Evolutionary conservation across 129 eudicot genomes (phyloP).

Genomic region (Arctium lappa): DNA sequence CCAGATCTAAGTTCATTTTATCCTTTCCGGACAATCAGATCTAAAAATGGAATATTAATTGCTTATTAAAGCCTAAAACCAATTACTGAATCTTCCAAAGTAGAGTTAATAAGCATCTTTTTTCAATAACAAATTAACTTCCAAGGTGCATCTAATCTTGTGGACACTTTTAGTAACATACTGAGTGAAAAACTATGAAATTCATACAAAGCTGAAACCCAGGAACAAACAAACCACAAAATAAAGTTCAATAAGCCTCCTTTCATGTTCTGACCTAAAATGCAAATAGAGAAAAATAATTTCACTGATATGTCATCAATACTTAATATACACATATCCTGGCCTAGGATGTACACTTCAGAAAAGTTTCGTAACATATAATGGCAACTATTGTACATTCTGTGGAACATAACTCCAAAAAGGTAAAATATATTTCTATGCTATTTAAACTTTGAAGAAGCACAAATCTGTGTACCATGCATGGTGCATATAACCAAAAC

Average conservation of each 20-base stretch:
- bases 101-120: neutral
- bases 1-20: neutral
- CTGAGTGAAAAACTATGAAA: neutral
- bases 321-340: neutral
- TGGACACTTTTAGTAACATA: neutral
- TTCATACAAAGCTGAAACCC: neutral
- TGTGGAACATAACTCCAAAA: slow-evolving; percentile 2
- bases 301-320: neutral
- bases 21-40: neutral
- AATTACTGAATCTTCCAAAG: neutral
- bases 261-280: slow-evolving; percentile 1
- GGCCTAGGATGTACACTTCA: neutral
- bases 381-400: neutral
- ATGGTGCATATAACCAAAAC: neutral
- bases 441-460: neutral
- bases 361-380: neutral
- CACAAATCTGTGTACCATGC: neutral
- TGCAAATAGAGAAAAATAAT: neutral
- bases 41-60: neutral
- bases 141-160: neutral
- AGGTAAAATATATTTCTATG: neutral
- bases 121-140: neutral
- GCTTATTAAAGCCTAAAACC: neutral
- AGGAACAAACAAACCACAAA: neutral
- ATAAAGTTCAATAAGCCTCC: slow-evolving; percentile 1